Evolutionary conservation across 2,329 filamentous ascomycete species (phyloP).

Genomic region (Trichoderma simmonsii): DNA sequence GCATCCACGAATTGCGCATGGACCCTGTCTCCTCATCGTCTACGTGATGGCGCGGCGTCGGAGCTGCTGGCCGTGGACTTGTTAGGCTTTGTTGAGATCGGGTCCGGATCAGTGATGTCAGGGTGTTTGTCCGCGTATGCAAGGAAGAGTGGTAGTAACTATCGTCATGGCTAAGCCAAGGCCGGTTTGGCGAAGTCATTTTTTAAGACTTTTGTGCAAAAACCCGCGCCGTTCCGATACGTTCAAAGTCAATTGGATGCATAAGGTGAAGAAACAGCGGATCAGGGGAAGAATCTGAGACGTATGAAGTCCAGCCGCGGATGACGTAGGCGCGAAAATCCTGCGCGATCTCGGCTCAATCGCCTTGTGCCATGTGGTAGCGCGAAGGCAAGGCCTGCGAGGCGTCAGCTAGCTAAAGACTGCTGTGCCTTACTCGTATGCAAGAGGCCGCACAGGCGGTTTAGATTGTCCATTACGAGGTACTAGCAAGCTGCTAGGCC

Average conservation of each 20-base stretch:
- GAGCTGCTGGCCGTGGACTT: constrained; percentile 26
- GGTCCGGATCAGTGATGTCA: constrained; percentile 39
- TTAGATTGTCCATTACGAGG: constrained; percentile 9
- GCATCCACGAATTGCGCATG: constrained; percentile 22
- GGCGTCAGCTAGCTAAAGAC: not conserved
- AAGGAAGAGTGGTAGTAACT: constrained; percentile 29
- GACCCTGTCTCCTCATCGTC: constrained; percentile 35
- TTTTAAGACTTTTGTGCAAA: not conserved
- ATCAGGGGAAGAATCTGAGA: not conserved
- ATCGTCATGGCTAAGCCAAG: constrained; percentile 19
- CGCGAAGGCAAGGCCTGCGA: not conserved
- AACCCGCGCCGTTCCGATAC: not conserved
- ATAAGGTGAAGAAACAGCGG: not conserved
- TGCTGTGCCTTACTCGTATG: not conserved
- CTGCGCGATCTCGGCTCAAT: not conserved
- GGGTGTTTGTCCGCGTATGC: constrained; percentile 36
- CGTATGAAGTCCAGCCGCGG: not conserved
- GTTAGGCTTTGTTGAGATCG: constrained; percentile 37
- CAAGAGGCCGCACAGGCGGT: not conserved
- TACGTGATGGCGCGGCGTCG: constrained; percentile 21
- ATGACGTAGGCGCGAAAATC: constrained; percentile 14
- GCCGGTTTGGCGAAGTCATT: constrained; percentile 32
- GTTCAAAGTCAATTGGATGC: not conserved
- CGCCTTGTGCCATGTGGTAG: not conserved
- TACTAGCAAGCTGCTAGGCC: constrained; percentile 1